Conservation (phyloP, 2,329 filamentous ascomycete genomes). For the Emergomyces africanus region DNA sequence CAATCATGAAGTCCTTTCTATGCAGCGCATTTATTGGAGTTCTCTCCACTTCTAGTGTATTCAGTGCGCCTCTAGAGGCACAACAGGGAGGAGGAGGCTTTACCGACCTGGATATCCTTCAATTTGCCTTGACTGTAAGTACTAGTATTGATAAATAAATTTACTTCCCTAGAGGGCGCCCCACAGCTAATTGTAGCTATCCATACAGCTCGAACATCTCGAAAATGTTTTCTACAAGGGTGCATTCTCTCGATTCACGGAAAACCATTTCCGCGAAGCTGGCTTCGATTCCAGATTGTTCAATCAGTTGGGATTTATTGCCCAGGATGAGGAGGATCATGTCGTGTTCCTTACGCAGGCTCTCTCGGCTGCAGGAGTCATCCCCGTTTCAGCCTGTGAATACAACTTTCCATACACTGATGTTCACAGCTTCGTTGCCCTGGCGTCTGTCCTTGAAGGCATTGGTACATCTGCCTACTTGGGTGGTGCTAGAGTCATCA, state of each 20-base stretch:
- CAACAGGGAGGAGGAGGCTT: slow-evolving; percentile 1
- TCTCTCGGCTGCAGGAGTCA: slow-evolving; percentile 34
- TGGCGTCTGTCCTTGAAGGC: slow-evolving; percentile 43
- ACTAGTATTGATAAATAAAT: not conserved
- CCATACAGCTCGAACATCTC: slow-evolving; percentile 37
- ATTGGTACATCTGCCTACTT: slow-evolving; percentile 50
- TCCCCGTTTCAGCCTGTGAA: slow-evolving; percentile 40
- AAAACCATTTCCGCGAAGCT: slow-evolving; percentile 39
- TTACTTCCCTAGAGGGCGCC: not conserved
- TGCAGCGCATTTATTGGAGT: slow-evolving; percentile 5
- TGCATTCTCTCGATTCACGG: slow-evolving; percentile 45
- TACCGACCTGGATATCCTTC: slow-evolving; percentile 11
- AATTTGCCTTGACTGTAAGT: slow-evolving; percentile 12
- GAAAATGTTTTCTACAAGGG: slow-evolving; percentile 52
- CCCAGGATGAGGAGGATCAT: slow-evolving; percentile 45
- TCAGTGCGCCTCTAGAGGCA: slow-evolving; percentile 4
- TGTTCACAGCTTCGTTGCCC: slow-evolving; percentile 38
- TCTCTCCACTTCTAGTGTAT: slow-evolving; percentile 5
- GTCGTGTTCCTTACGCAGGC: slow-evolving; percentile 43
- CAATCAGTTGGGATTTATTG: slow-evolving; percentile 44
- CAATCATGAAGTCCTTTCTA: slow-evolving; percentile 9
- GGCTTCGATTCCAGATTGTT: slow-evolving; percentile 43
- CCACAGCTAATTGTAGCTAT: not conserved
- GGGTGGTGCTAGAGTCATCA: slow-evolving; percentile 47
- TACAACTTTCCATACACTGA: slow-evolving; percentile 44